Percentiles rank a stretch among this genome's conserved stretches.
phyloP scores from a whole-genome alignment of 441 rosid species.

The Gossypium schwendimanii region DNA sequence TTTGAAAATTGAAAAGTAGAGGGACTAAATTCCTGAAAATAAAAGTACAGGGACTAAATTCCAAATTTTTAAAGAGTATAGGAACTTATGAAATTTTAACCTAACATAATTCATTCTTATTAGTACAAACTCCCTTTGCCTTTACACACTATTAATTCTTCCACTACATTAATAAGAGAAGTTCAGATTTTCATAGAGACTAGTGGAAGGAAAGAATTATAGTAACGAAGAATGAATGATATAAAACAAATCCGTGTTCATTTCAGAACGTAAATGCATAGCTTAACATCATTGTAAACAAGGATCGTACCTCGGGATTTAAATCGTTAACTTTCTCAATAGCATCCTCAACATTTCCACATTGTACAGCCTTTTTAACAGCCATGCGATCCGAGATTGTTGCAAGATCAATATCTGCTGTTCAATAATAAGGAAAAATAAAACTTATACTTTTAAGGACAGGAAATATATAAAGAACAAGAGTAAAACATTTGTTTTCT shows the following conservation, averaged over 20 bases:
- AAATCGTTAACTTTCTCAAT: slow-evolving; percentile 90
- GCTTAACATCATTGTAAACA: neutral
- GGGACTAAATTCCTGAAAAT: too few species aligned
- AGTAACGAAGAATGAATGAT: neutral
- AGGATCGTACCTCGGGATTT: slow-evolving; percentile 70
- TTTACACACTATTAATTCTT: neutral
- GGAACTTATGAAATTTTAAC: too few species aligned
- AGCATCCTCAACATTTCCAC: slow-evolving; percentile 93
- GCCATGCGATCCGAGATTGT: slow-evolving; percentile 90
- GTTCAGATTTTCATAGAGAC: neutral
- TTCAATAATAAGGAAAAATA: slow-evolving; percentile 41
- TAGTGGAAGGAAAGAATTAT: neutral
- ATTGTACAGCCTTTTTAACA: slow-evolving; percentile 87
- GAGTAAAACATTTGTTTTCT: neutral
- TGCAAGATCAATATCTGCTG: slow-evolving; percentile 90
- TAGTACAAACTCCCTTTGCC: neutral
- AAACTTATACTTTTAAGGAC: neutral
- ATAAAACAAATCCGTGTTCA: neutral
- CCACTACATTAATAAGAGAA: neutral
- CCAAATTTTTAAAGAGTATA: too few species aligned
- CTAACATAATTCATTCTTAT: neutral
- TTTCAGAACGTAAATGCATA: neutral
- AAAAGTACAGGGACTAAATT: too few species aligned
- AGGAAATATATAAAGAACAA: neutral
- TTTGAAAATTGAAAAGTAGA: too few species aligned